phyloP scores from a whole-genome alignment of 2,329 filamentous ascomycete species.

The Fusarium sp. region DNA sequence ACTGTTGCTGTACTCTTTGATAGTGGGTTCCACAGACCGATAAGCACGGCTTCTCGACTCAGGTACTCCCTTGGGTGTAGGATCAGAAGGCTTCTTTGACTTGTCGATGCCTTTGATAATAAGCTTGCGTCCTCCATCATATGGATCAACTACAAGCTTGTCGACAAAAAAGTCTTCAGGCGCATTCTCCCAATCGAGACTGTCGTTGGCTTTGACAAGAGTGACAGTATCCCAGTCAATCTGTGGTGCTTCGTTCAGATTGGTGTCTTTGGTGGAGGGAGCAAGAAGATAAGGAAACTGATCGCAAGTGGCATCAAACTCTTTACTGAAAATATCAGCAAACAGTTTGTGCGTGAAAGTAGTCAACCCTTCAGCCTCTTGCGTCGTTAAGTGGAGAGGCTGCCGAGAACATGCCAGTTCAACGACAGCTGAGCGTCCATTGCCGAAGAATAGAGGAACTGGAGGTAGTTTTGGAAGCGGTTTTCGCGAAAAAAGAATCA shows the following conservation, averaged over 20 bases:
- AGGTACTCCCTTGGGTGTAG: conserved; percentile 69
- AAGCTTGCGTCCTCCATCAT: conserved; percentile 73
- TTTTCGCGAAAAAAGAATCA: conserved; percentile 78
- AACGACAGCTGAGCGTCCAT: conserved; percentile 70
- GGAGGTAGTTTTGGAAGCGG: conserved; percentile 72
- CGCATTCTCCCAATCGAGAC: conserved; percentile 57
- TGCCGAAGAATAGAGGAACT: conserved; percentile 80
- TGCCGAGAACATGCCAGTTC: conserved; percentile 59
- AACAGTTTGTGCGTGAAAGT: conserved; percentile 82
- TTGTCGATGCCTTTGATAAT: conserved; percentile 65
- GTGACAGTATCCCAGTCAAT: conserved; percentile 74
- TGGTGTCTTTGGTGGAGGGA: conserved; percentile 60
- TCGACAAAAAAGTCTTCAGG: conserved; percentile 64
- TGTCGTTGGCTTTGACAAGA: conserved; percentile 51
- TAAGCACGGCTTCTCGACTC: conserved; percentile 60
- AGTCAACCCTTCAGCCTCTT: conserved; percentile 68
- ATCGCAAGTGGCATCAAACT: conserved; percentile 71
- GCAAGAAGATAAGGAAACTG: conserved; percentile 88
- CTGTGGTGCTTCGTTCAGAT: conserved; percentile 37
- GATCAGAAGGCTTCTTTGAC: conserved; percentile 72
- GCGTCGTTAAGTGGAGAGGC: conserved; percentile 58
- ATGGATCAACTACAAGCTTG: conserved; percentile 68
- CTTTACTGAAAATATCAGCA: conserved; percentile 89
- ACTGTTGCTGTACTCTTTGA: conserved; percentile 87
- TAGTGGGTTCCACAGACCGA: conserved; percentile 64